A percentile compares a stretch with the other conserved stretches of the same genome.
Evolutionary conservation across 2,329 filamentous ascomycete genomes (phyloP).

Genomic region (Periconia digitata): DNA sequence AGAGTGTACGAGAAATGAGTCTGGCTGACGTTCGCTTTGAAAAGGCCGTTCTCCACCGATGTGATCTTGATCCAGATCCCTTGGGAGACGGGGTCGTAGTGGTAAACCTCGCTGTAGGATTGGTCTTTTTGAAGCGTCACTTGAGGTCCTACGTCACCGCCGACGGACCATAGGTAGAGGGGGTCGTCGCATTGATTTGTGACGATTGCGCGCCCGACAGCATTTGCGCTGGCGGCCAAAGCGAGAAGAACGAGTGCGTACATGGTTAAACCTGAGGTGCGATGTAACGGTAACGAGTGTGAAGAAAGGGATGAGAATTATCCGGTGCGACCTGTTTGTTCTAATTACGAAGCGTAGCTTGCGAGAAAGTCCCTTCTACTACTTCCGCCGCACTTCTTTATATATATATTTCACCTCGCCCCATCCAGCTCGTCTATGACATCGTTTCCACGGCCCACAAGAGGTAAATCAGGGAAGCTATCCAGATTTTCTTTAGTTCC

Average conservation of each 20-base stretch:
- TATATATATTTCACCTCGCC: background rate
- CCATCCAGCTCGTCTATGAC: background rate
- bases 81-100: slow-evolving; percentile 19
- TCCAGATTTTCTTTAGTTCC: background rate
- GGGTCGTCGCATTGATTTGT: slow-evolving; percentile 33
- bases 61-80: slow-evolving; percentile 30
- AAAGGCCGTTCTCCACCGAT: slow-evolving; percentile 20
- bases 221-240: slow-evolving; percentile 13
- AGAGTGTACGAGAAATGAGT: slow-evolving; percentile 33
- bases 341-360: background rate
- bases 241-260: slow-evolving; percentile 13
- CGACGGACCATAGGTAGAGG: slow-evolving; percentile 35
- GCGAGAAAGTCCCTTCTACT: background rate
- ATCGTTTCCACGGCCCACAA: background rate
- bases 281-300: background rate
- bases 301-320: background rate
- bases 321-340: background rate
- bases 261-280: slow-evolving; percentile 12
- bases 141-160: slow-evolving; percentile 17
- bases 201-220: slow-evolving; percentile 32
- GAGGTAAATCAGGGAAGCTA: background rate
- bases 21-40: slow-evolving; percentile 31
- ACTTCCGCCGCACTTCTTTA: background rate
- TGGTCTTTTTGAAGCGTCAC: slow-evolving; percentile 19
- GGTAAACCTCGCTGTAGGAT: slow-evolving; percentile 29